Evolutionary conservation across 1,139 yeast genomes (phyloP), one percentile per base, ranked within the genome.

Genomic region (Pichia kudriavzevii): DNA sequence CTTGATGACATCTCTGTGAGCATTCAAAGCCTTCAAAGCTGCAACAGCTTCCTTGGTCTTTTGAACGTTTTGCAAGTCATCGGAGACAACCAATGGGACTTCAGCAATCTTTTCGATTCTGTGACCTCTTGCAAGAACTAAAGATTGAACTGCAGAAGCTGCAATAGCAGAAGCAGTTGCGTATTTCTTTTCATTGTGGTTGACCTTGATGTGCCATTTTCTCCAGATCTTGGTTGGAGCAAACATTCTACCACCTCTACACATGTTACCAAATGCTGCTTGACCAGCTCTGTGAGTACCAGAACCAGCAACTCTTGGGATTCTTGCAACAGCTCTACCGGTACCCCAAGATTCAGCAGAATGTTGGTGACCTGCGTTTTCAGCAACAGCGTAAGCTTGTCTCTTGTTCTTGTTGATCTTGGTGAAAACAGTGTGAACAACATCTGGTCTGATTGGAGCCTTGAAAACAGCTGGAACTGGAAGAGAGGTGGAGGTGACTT

Each of bases 341-440:
- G 98, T 93, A 85, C 98, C 98, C 98, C 98, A 91, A 50, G 98
- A 91, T 74, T 87, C 96, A 67, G 98, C 98, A 52, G 98, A 91
- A 70, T 96, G 88, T 77, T 91, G 97, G 79, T 85, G 95, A 77
- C 98, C 98, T 61, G 98, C 98, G 73, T 85, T 84, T 67, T 79
- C 87, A 60, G 97, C 80, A 60, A 91, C 98, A 66, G 98, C 96
- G 81, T 91, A 91, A 69, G 98, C 96, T 77, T 91, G 98, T 76
- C 98, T 88, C 88, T 88, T 88, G 95, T 91, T 91, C 91, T 91
- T 91, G 93, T 88, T 91, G 59, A 91, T 88, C 68, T 91, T 83
- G 66, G 91, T 85, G 79, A 87, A 91, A 58, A 91, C 98, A 66
- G 95, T 73, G 88, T 88, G 98, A 65, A 91, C 96, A 63, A 91